These are phyloP conservation scores for Triticum dicoccoides DNA, from an alignment of 176 grass and related monocot genomes.

Conservation along the genomic window DNA sequence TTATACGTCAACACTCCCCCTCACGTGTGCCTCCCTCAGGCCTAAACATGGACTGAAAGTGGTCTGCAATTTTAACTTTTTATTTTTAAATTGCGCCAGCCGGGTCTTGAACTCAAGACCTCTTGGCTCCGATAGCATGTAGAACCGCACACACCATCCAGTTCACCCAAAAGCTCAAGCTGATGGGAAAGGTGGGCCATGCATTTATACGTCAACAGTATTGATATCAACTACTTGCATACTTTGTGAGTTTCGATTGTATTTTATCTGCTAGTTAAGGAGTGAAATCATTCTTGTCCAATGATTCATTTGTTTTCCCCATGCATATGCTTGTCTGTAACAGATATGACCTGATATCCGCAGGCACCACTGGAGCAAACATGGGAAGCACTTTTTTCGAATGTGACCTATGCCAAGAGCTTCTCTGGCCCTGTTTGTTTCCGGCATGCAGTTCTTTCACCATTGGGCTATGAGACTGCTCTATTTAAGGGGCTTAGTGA, in stretches of 20 bases:
- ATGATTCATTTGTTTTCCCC: conserved; percentile 1
- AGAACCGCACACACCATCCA: no score
- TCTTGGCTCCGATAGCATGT: no score
- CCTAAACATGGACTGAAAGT: no score
- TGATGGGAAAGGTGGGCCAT: no score
- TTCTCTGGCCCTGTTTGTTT: conserved; percentile 93
- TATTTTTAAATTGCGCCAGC: no score
- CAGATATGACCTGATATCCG: conserved; percentile 31
- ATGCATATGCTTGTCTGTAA: conserved; percentile 25
- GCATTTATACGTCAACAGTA: not conserved
- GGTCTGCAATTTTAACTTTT: no score
- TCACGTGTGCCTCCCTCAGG: no score
- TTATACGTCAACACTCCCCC: no score
- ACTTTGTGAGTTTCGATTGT: not conserved
- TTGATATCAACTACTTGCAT: not conserved
- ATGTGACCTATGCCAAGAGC: conserved; percentile 79
- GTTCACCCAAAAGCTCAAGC: no score
- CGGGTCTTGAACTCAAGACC: no score
- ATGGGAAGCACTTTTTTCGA: conserved; percentile 90
- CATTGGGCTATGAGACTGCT: conserved; percentile 94
- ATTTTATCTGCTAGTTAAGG: conserved; percentile 26
- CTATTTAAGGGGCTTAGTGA: conserved; percentile 93
- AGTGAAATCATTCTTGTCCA: not conserved
- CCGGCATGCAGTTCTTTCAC: conserved; percentile 79
- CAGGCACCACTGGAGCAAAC: conserved; percentile 92